A percentile compares a stretch with the other conserved stretches of the same genome.
phyloP scores from a whole-genome alignment of 2,329 filamentous ascomycete genomes.

The Colletotrichum costaricense region DNA sequence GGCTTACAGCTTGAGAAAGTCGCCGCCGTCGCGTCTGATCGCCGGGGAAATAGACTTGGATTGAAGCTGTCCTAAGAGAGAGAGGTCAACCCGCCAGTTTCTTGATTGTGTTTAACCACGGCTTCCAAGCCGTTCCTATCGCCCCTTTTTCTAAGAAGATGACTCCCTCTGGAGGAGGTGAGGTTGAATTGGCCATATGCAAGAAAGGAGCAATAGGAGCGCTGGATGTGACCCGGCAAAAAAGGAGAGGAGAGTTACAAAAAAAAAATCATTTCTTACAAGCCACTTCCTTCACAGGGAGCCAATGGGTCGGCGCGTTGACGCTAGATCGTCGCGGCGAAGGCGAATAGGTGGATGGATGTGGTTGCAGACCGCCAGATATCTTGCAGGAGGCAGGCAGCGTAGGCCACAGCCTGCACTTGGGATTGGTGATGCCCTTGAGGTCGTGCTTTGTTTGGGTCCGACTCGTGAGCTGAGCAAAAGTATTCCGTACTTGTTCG shows the following conservation, averaged over 20 bases:
- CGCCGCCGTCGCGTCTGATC: slow-evolving; percentile 5
- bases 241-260: not conserved
- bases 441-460: slow-evolving; percentile 7
- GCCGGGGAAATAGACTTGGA: not conserved
- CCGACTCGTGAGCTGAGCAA: not conserved
- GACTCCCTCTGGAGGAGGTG: slow-evolving; percentile 2
- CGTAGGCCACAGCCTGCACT: slow-evolving; percentile 9
- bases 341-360: slow-evolving; percentile 20
- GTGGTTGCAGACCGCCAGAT: slow-evolving; percentile 33
- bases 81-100: slow-evolving; percentile 7
- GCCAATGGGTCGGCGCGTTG: slow-evolving; percentile 25
- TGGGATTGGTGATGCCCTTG: not conserved
- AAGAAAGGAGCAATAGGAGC: slow-evolving; percentile 23
- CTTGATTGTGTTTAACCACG: not conserved
- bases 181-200: slow-evolving; percentile 2
- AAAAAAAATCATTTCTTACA: slow-evolving; percentile 17
- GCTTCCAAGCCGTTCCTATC: not conserved
- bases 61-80: not conserved
- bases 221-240: slow-evolving; percentile 1
- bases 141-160: not conserved
- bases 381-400: slow-evolving; percentile 24
- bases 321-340: slow-evolving; percentile 29
- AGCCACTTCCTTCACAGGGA: slow-evolving; percentile 28
- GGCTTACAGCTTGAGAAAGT: not conserved
- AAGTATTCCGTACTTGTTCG: slow-evolving; percentile 1